A percentile compares a stretch with the other conserved stretches of the same genome.
phyloP scores from a whole-genome alignment of 75 land plant species.

The Isoetes taiwanensis region DNA sequence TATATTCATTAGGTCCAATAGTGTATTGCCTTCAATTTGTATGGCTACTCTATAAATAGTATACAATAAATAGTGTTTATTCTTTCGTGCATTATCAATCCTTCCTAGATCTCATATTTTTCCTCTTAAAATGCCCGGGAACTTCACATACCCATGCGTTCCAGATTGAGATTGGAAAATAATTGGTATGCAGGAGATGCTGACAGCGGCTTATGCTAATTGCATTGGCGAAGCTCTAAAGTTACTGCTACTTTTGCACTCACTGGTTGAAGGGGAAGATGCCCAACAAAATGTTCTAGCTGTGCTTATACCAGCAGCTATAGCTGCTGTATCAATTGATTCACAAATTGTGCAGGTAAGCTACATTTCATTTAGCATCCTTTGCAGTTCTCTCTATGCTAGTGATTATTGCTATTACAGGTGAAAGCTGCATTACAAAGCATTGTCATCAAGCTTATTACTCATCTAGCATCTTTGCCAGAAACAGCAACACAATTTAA shows the following conservation, averaged over 20 bases:
- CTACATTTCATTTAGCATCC: too few relatives aligned
- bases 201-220: conserved; percentile 33
- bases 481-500: conserved; percentile 50
- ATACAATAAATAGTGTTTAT: too few relatives aligned
- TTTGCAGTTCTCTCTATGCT: background rate
- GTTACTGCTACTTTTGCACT: conserved; percentile 54
- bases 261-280: conserved; percentile 44
- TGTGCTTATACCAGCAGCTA: conserved; percentile 54
- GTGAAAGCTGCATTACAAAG: conserved; percentile 36
- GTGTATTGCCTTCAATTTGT: too few relatives aligned
- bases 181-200: conserved; percentile 36
- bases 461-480: conserved; percentile 80
- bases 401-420: conserved; percentile 23
- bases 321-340: conserved; percentile 40
- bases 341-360: conserved; percentile 25
- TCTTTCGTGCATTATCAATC: too few relatives aligned
- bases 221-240: conserved; percentile 57
- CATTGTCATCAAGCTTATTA: conserved; percentile 59
- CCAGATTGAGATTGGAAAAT: background rate
- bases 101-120: too few relatives aligned
- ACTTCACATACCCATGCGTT: background rate
- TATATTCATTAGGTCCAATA: too few relatives aligned
- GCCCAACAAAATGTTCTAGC: conserved; percentile 34
- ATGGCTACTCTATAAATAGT: background rate
- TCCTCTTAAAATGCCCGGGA: too few relatives aligned